Percentiles rank a stretch among this genome's conserved stretches.
These are phyloP conservation scores for Ceratobasidium sp. DNA, from an alignment of 1,284 basidiomycete species.

Conservation along the genomic window DNA sequence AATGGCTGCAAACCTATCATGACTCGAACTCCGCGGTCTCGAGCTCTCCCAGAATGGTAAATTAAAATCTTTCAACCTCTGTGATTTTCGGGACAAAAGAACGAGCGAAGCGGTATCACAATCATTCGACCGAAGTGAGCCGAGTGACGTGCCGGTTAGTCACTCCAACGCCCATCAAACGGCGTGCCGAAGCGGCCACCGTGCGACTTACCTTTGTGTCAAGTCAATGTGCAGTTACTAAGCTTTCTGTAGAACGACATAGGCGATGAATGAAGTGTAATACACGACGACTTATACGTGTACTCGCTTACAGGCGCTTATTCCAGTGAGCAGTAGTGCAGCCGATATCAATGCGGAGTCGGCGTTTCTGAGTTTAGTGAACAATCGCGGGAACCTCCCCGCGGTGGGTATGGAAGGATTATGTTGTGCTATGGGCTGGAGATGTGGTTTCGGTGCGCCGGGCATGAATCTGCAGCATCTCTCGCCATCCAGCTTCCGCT, in stretches of 20 bases:
- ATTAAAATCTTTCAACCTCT: neutral
- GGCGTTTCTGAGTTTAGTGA: neutral
- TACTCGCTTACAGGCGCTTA: neutral
- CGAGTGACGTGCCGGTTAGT: neutral
- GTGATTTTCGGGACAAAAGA: neutral
- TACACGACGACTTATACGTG: neutral
- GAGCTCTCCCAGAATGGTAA: neutral
- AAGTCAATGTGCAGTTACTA: neutral
- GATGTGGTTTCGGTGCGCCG: neutral
- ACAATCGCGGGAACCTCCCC: neutral
- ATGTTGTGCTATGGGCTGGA: neutral
- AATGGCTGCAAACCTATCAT: no score
- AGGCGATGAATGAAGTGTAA: neutral
- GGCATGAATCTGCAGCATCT: neutral
- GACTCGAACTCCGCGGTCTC: neutral
- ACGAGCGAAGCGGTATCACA: neutral
- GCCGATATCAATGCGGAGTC: neutral
- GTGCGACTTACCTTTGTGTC: conserved; percentile 7
- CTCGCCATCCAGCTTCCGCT: neutral
- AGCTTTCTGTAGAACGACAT: neutral
- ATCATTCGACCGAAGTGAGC: neutral
- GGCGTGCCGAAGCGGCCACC: neutral
- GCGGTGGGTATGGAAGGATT: no score
- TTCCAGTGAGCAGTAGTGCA: neutral
- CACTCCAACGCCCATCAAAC: neutral